phyloP scores from a whole-genome alignment of 805 yeast genomes.

The Candida palmyrensis region DNA sequence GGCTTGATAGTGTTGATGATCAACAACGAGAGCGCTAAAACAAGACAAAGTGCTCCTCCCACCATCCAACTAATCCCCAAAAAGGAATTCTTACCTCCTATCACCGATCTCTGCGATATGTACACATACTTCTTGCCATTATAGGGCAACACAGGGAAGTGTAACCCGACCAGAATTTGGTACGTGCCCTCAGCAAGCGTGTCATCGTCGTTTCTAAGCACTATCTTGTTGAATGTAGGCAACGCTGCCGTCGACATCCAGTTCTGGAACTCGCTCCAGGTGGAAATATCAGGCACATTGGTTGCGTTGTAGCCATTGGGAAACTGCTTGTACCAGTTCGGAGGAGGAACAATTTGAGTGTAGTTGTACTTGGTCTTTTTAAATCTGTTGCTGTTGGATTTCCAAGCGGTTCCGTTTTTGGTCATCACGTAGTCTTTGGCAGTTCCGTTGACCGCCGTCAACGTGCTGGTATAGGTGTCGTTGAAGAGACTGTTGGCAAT shows the following conservation, averaged over 20 bases:
- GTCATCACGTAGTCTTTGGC: constrained; percentile 27
- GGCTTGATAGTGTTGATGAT: constrained; percentile 57
- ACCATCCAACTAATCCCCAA: constrained; percentile 72
- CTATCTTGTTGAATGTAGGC: constrained; percentile 43
- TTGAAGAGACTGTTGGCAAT: constrained; percentile 79
- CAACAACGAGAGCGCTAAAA: constrained; percentile 49
- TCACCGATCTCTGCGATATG: constrained; percentile 62
- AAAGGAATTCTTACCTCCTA: constrained; percentile 74
- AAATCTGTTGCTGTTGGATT: constrained; percentile 31
- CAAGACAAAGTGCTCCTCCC: constrained; percentile 65
- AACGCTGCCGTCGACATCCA: constrained; percentile 43
- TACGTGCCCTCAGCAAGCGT: constrained; percentile 53
- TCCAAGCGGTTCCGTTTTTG: constrained; percentile 38
- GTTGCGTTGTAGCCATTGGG: constrained; percentile 40
- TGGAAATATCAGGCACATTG: constrained; percentile 39
- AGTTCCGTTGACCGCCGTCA: constrained; percentile 35
- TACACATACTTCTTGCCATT: constrained; percentile 65
- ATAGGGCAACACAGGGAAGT: constrained; percentile 71
- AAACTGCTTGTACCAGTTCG: constrained; percentile 39
- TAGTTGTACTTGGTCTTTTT: constrained; percentile 36
- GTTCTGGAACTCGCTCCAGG: constrained; percentile 41
- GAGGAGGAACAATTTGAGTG: constrained; percentile 39
- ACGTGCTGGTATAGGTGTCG: constrained; percentile 49
- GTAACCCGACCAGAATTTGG: constrained; percentile 62
- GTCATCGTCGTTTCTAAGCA: constrained; percentile 57